Base-by-base conservation (phyloP, 805 yeast genomes). In the Sugiyamaella marilandica region DNA sequence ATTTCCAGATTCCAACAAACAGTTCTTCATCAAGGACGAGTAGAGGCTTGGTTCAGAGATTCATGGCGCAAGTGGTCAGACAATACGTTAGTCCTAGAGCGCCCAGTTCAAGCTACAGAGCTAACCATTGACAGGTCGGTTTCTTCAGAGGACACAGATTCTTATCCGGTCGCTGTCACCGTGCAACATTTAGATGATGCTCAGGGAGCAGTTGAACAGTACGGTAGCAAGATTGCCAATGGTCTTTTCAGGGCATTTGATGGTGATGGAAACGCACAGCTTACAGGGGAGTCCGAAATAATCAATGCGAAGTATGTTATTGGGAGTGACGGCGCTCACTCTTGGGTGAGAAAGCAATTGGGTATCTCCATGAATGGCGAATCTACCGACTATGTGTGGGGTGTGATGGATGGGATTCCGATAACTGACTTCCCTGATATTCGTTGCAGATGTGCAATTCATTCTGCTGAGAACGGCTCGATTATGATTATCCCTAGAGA, bases 401-500 rank as follows among this genome's bases (percentile, higher is more conserved):
- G 71, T 16, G 73, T 69, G 14, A 52, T 69, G 44, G 73, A 69
- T 52, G 63, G 67, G 45, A 70, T 66, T 29, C 69, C 70, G n/a
- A 47, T 63, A 26, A 69, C 72, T 2, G 60, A 69, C 48, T 69
- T 68, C 59, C 73, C 73, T 2, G 73, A 69, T 60, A 65, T 69
- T 53, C 55, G 72, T 48, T 59, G 57, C 33, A 59, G 69, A 13
- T 62, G 67, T 53, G 72, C 70, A 11, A 67, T 69, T 47, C 70
- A 66, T 36, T 67, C 72, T 16, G 63, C 61, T 18, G 62, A 59
- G 24, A 53, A 58, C 36, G 72, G 72, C 1, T 61, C 70, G 10
- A 61, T 69, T 29, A 65, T 69, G 70, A 62, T 65, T 33, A 68
- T 69, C 19, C 73, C 73, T 34, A 58, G 73, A 33, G 73, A 69